A percentile compares a stretch with the other conserved stretches of the same genome.
Conservation (phyloP, 305 asterid species). For the Fraxinus paxiana region DNA sequence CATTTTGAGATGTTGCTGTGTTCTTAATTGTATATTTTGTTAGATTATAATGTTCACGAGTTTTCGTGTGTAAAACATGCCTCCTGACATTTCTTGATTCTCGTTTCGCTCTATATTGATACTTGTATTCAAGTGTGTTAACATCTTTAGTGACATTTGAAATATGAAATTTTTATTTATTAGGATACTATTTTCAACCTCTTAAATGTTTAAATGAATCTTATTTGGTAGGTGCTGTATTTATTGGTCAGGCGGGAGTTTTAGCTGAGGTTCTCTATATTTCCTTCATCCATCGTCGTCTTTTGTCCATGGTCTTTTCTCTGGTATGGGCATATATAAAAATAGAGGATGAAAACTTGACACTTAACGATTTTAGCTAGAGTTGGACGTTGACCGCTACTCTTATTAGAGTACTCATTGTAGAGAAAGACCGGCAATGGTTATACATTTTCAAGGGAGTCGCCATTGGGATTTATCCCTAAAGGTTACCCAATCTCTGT, state of each 20-base stretch:
- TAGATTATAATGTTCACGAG: background rate
- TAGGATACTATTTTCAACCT: background rate
- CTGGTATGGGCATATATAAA: background rate
- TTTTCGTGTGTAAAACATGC: background rate
- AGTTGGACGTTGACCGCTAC: too few species aligned
- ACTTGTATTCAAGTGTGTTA: background rate
- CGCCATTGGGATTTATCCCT: too few species aligned
- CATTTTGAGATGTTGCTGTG: constrained; percentile 17
- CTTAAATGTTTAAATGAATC: background rate
- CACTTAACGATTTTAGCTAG: background rate
- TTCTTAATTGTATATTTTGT: constrained; percentile 25
- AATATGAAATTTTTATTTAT: background rate
- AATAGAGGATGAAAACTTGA: background rate
- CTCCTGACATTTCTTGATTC: background rate
- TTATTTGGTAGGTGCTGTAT: background rate
- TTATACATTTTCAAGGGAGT: too few species aligned
- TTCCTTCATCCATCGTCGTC: background rate
- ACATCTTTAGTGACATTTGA: background rate
- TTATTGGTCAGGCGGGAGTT: background rate
- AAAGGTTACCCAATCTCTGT: background rate
- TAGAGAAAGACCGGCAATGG: too few species aligned
- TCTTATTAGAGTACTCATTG: too few species aligned
- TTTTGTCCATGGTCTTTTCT: background rate
- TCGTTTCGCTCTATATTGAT: background rate
- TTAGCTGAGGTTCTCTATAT: background rate